A percentile compares a stretch with the other conserved stretches of the same genome.
Conservation (phyloP, 2,329 filamentous ascomycete species). For the Pseudogymnoascus sp. region DNA sequence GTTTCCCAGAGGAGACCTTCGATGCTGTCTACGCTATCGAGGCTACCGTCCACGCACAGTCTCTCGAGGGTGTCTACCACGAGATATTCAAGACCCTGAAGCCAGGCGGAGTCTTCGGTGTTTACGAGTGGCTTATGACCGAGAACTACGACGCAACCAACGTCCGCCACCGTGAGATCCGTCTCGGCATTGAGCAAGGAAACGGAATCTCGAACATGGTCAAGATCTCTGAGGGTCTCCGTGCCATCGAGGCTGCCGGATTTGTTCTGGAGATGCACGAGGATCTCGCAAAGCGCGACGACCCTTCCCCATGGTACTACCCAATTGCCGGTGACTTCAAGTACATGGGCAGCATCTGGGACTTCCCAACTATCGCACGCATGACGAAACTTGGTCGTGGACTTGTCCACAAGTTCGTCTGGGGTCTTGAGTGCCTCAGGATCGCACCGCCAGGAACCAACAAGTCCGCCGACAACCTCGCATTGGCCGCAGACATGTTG, state of each 20-base stretch:
- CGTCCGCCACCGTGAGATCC: slow-evolving; percentile 77
- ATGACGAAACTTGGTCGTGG: slow-evolving; percentile 82
- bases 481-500: slow-evolving; percentile 70
- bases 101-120: slow-evolving; percentile 89
- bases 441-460: slow-evolving; percentile 76
- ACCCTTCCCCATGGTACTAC: slow-evolving; percentile 87
- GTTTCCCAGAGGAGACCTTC: slow-evolving; percentile 83
- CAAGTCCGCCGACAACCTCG: slow-evolving; percentile 90
- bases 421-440: slow-evolving; percentile 63
- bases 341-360: slow-evolving; percentile 71
- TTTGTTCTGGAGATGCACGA: slow-evolving; percentile 79
- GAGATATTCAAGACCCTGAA: slow-evolving; percentile 94
- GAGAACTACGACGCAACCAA: slow-evolving; percentile 88
- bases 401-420: slow-evolving; percentile 68
- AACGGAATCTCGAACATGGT: slow-evolving; percentile 98
- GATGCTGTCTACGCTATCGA: slow-evolving; percentile 97
- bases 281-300: slow-evolving; percentile 71
- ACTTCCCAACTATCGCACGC: slow-evolving; percentile 73
- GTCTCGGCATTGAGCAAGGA: slow-evolving; percentile 89
- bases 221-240: slow-evolving; percentile 69
- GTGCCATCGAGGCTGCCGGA: slow-evolving; percentile 77
- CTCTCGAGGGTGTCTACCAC: slow-evolving; percentile 82
- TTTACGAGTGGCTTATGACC: slow-evolving; percentile 99
- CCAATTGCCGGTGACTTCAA: slow-evolving; percentile 77
- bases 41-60: slow-evolving; percentile 89